Evolutionary conservation across 23 red algal genomes (phyloP), one percentile per base, ranked within the genome.

Genomic region (Gracilaria gracilis): DNA sequence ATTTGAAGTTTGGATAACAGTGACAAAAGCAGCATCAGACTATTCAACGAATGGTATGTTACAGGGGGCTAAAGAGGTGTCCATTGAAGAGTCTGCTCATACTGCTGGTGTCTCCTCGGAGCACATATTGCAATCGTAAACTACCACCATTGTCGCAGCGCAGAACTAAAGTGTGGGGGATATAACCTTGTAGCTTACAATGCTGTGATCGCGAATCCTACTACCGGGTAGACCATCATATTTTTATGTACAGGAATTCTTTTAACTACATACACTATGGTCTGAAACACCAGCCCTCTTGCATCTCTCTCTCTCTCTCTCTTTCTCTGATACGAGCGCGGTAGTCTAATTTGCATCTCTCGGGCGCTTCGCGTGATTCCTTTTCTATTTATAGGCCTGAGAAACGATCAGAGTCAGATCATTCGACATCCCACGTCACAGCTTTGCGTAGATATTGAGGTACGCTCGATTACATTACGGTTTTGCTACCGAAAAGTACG

Each of bases 121-220:
- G 64, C 25, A n/a, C n/a, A 69, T 20, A 3, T 31, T 69, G 59
- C n/a, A 32, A 64, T 64, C 25, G 24, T 64, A 13, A 64, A 11
- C 59, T 27, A 24, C 0, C 7, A n/a, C n/a, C n/a, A 64, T 2
- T 15, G 28, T 64, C 59, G 64, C 64, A 24, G 61, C 61, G 29
- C 61, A 28, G 61, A 65, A 32, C 4, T 69, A 9, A 69, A 69
- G 37, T 36, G 37, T 69, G 37, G 64, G 64, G 61, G 16, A 69
- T 0, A 20, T n/a, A n/a, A 9, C 64, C 31, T 69, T 69, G 64
- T 69, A 69, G 16, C 64, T 69, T 69, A 69, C 64, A 69, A 69
- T 37, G 64, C 64, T 37, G 9, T 37, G 64, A 69, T 69, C 28
- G 19, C 7, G 27, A 69, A 5, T 7, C 31, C 64, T 69, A 24